Evolutionary conservation across 495 filamentous ascomycete species (phyloP).

Genomic region (Tetracladium marchalianum): DNA sequence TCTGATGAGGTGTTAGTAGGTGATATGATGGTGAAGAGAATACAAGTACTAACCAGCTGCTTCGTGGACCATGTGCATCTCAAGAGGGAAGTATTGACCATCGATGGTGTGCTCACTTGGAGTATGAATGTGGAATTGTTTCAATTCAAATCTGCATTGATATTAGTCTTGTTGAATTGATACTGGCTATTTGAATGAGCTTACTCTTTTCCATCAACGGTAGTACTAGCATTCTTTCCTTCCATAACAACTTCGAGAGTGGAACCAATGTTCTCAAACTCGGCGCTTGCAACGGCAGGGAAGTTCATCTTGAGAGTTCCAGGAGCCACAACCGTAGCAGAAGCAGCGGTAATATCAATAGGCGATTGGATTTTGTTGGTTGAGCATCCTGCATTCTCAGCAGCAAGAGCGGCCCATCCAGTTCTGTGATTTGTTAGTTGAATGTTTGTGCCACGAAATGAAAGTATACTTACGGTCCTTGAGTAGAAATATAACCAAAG

Average conservation of each 20-base stretch:
- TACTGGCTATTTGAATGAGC: background rate
- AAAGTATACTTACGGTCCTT: conserved; percentile 13
- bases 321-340: conserved; percentile 5
- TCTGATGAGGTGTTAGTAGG: background rate
- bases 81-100: conserved; percentile 17
- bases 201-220: conserved; percentile 2
- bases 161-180: conserved; percentile 12
- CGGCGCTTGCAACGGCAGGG: conserved; percentile 15
- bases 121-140: conserved; percentile 64
- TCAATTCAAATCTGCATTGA: conserved; percentile 35
- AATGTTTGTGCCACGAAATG: background rate
- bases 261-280: conserved; percentile 26
- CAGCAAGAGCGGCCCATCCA: conserved; percentile 20
- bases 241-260: conserved; percentile 26
- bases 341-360: conserved; percentile 19
- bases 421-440: conserved; percentile 1
- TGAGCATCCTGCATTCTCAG: conserved; percentile 20
- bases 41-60: background rate
- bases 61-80: conserved; percentile 14
- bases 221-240: conserved; percentile 12
- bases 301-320: conserved; percentile 10
- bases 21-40: no score
- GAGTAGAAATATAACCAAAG: conserved; percentile 22
- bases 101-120: conserved; percentile 56
- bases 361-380: conserved; percentile 21